Base-by-base conservation (phyloP, 2,329 filamentous ascomycete species). In the Emericellopsis atlantica region DNA sequence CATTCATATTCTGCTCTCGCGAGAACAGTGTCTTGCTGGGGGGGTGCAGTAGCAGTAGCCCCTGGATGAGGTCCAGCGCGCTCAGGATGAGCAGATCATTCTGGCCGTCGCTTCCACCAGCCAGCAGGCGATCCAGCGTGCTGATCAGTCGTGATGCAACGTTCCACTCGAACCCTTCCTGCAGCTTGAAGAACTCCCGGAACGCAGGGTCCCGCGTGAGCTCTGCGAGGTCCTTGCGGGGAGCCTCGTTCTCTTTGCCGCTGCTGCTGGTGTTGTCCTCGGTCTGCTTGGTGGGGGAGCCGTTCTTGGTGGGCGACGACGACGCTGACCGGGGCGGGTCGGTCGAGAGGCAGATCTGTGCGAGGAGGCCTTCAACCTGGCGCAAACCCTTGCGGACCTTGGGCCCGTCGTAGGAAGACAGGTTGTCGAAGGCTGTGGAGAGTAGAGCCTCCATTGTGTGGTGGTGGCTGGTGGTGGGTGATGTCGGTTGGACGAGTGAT, bases 81-180 rank as follows among this genome's bases (percentile, higher is more conserved):
- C 83, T 84, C 51, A 95, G 74, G 51, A 96, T 94, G 52, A 95
- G 72, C 44, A 90, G 67, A 58, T 96, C 88, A 55, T 90, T 92
- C 49, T 86, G 80, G 33, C 84, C 85, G 52, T 88, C 81, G 57
- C 78, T 81, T 40, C 81, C 79, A 66, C 87, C 87, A 36, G 86
- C 87, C 54, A 95, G 73, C 38, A 95, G 73, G 43, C 86, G 75
- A 59, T 95, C 88, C 35, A 96, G 76, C 43, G 86, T 93, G 40
- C 81, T 79, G 46, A 95, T 81, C 45, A 96, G 72, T 45, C 88
- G 80, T 63, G 87, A 79, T 12, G 87, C 82, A 42, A 96, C 86
- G 65, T 98, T 98, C 84, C 88, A 96, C 65, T 96, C 87, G 57
- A 98, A 98, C 3, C 89, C 86, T 56, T 96, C 89, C 60, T 98